Conservation (phyloP, 2,329 filamentous ascomycete species). For the Acrodontium crateriforme region DNA sequence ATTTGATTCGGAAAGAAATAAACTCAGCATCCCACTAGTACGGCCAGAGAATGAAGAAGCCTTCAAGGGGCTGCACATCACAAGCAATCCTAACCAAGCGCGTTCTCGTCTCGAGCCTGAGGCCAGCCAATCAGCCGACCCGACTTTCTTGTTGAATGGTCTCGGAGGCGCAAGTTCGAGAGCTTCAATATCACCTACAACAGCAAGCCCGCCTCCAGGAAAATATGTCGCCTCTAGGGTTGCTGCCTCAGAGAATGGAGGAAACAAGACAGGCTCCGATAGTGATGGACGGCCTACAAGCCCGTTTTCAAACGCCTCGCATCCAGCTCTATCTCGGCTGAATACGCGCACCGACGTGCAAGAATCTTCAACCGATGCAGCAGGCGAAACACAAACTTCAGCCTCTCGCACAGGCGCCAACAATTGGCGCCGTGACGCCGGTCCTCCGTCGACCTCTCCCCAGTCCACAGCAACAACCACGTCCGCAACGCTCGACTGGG, state of each 20-base stretch:
- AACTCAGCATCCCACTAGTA: constrained; percentile 80
- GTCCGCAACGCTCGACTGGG: constrained; percentile 34
- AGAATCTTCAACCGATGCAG: constrained; percentile 1
- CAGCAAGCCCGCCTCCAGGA: constrained; percentile 18
- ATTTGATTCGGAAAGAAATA: constrained; percentile 74
- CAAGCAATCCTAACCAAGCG: constrained; percentile 17
- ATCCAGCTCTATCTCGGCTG: neutral
- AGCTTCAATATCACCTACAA: constrained; percentile 9
- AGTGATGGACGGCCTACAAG: constrained; percentile 13
- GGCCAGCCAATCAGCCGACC: constrained; percentile 41
- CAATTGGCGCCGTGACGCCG: constrained; percentile 33
- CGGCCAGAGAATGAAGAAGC: constrained; percentile 73
- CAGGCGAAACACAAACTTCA: constrained; percentile 6
- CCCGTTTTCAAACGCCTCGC: constrained; percentile 10
- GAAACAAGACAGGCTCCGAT: constrained; percentile 12
- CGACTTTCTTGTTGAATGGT: constrained; percentile 19
- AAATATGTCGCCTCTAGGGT: constrained; percentile 12
- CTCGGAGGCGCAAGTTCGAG: constrained; percentile 17
- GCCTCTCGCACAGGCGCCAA: constrained; percentile 12
- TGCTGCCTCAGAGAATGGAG: constrained; percentile 8
- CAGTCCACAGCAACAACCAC: constrained; percentile 6
- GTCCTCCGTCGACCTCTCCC: constrained; percentile 5
- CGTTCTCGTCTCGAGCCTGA: neutral
- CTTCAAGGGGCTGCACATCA: constrained; percentile 65
- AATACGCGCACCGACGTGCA: constrained; percentile 7